Conservation (phyloP, 768 basidiomycete genomes). For the Rhodotorula diobovata region DNA sequence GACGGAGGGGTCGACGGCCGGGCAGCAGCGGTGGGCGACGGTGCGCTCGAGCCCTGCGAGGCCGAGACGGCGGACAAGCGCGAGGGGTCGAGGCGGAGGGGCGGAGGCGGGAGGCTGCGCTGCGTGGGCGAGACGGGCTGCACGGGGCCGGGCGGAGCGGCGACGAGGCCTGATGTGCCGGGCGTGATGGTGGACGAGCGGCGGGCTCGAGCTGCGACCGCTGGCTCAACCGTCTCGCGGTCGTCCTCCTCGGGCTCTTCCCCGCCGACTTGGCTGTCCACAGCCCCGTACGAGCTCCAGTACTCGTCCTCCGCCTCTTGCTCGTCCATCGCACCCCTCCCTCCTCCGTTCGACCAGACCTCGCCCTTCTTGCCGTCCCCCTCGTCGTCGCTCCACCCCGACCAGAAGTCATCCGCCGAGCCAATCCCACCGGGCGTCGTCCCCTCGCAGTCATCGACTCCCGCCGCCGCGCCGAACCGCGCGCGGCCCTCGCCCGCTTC, state of each 20-base stretch:
- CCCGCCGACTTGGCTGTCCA: conserved; percentile 1
- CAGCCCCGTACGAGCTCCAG: conserved; percentile 12
- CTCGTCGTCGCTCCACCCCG: conserved; percentile 22
- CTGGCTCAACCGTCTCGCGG: neutral
- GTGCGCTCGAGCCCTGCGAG: neutral
- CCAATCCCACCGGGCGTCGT: conserved; percentile 22
- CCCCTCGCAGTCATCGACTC: conserved; percentile 25
- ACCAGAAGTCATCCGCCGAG: conserved; percentile 22
- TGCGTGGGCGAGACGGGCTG: too few species aligned
- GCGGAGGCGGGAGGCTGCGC: too few species aligned
- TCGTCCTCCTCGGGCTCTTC: neutral
- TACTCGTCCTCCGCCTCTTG: conserved; percentile 17
- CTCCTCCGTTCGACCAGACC: neutral
- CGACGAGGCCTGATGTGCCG: neutral
- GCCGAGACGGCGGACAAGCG: neutral
- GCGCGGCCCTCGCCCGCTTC: neutral
- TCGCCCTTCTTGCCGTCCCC: neutral
- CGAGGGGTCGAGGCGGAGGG: neutral
- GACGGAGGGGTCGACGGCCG: too few species aligned
- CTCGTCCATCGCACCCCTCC: neutral
- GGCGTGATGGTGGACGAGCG: conserved; percentile 6
- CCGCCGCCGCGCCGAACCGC: neutral
- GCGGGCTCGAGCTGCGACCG: neutral
- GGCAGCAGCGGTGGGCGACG: too few species aligned
- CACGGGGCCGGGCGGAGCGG: neutral